These are phyloP conservation scores for Nematocida major DNA, from an alignment of 371 early-diverging fungal species.

Conservation along the genomic window DNA sequence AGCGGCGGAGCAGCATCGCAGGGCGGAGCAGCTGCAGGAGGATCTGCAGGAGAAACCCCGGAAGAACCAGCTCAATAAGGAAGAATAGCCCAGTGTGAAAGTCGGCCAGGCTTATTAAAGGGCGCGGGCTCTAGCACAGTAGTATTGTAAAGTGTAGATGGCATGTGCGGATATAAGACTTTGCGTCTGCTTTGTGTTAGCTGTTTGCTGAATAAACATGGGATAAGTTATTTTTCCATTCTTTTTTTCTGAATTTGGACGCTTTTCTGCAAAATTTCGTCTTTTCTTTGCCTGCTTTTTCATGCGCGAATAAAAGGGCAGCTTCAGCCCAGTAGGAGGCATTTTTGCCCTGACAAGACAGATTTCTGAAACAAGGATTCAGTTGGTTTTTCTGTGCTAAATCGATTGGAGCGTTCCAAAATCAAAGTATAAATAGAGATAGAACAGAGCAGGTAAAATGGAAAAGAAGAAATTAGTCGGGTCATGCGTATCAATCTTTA, in stretches of 20 bases:
- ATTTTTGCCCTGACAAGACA: not conserved
- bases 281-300: too few relatives aligned
- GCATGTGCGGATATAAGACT: too few relatives aligned
- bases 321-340: not conserved
- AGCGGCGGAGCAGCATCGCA: not conserved
- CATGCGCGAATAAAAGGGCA: too few relatives aligned
- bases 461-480: constrained; percentile 7
- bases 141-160: too few relatives aligned
- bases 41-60: not conserved
- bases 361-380: too few relatives aligned
- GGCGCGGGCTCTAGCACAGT: too few relatives aligned
- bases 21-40: not conserved
- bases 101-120: not conserved
- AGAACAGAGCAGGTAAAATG: not conserved
- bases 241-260: too few relatives aligned
- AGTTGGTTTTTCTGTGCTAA: not conserved
- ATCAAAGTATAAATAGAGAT: constrained; percentile 23
- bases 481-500: not conserved
- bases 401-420: not conserved
- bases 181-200: too few relatives aligned
- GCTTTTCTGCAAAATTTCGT: too few relatives aligned
- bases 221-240: too few relatives aligned
- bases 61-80: not conserved
- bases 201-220: too few relatives aligned
- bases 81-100: not conserved